phyloP scores from a whole-genome alignment of 306 rosid species.

The Parietaria judaica region DNA sequence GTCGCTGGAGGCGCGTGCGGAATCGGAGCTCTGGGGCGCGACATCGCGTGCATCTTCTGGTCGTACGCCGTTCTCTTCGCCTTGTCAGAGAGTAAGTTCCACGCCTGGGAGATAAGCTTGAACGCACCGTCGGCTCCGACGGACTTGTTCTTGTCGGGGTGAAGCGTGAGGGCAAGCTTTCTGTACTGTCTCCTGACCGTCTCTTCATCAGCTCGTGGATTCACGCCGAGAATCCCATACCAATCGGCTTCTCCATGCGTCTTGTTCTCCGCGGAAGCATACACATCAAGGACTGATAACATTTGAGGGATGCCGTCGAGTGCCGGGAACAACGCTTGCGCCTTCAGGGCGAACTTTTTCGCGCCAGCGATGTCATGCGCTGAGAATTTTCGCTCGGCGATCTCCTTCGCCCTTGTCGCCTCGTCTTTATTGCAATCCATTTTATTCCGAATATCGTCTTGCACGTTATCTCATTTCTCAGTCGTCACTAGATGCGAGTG shows the following conservation, averaged over 20 bases:
- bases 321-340: slow-evolving; percentile 62
- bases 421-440: slow-evolving; percentile 98
- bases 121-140: slow-evolving; percentile 87
- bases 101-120: slow-evolving; percentile 78
- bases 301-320: slow-evolving; percentile 77
- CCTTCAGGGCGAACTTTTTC: slow-evolving; percentile 80
- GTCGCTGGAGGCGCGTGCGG: too few species aligned
- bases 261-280: slow-evolving; percentile 59
- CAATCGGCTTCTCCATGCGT: slow-evolving; percentile 72
- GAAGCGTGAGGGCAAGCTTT: slow-evolving; percentile 87
- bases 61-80: slow-evolving; percentile 46
- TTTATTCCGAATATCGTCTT: not conserved
- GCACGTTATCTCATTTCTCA: too few species aligned
- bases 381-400: slow-evolving; percentile 72
- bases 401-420: slow-evolving; percentile 75
- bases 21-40: too few species aligned
- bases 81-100: slow-evolving; percentile 79
- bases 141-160: slow-evolving; percentile 92
- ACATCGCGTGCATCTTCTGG: slow-evolving; percentile 29
- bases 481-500: too few species aligned
- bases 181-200: slow-evolving; percentile 61
- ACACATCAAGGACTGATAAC: slow-evolving; percentile 68
- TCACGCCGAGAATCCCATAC: slow-evolving; percentile 80
- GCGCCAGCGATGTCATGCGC: slow-evolving; percentile 66
- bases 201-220: slow-evolving; percentile 61